Evolutionary conservation across 345 rosid genomes (phyloP).

Genomic region (Murraya koenigii): DNA sequence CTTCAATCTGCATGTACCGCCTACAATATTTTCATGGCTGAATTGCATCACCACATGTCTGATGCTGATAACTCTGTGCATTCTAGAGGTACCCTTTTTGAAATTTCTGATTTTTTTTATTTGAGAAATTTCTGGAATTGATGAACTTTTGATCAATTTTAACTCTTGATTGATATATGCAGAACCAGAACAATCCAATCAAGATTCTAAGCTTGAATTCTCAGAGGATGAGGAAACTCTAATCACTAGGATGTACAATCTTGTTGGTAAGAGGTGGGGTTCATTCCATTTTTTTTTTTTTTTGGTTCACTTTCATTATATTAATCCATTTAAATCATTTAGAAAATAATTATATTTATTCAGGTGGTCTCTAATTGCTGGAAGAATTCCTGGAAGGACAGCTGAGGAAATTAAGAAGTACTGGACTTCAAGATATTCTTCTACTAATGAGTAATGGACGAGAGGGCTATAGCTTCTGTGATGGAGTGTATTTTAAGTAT

Average conservation of each 20-base stretch:
- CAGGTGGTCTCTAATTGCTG: constrained; percentile 58
- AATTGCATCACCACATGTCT: constrained; percentile 35
- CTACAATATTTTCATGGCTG: constrained; percentile 33
- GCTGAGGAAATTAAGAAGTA: constrained; percentile 57
- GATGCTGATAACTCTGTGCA: constrained; percentile 26
- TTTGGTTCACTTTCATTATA: background rate
- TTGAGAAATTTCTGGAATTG: background rate
- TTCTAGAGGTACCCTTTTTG: constrained; percentile 27
- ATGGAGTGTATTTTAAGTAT: too few species aligned
- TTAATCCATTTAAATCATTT: too few species aligned
- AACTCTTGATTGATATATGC: constrained; percentile 1
- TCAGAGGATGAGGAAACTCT: constrained; percentile 57
- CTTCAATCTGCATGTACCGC: background rate
- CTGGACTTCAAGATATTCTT: constrained; percentile 50
- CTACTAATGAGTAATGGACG: constrained; percentile 10
- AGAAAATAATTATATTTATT: background rate
- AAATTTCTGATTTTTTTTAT: background rate
- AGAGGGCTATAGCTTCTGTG: background rate
- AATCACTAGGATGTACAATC: constrained; percentile 45
- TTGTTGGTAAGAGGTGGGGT: constrained; percentile 52
- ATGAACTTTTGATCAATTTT: background rate
- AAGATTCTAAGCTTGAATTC: constrained; percentile 38
- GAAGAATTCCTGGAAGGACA: constrained; percentile 59
- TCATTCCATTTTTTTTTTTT: background rate
- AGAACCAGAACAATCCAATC: constrained; percentile 35